Percentiles rank a stretch among this genome's conserved stretches.
Evolutionary conservation across 140 eudicot genomes (phyloP).

Genomic region (Stevia rebaudiana): DNA sequence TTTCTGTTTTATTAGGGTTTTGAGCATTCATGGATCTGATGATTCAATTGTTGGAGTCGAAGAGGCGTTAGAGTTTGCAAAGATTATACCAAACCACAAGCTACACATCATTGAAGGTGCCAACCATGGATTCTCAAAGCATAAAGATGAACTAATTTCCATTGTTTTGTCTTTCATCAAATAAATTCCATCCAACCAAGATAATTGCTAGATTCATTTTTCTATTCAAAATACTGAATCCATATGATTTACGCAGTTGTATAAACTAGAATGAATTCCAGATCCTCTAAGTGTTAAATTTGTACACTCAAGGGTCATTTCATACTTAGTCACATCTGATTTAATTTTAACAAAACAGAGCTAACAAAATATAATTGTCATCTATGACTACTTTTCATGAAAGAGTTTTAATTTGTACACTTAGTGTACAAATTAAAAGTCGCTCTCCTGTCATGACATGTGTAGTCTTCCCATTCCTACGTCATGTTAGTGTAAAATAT

Average conservation of each 20-base stretch:
- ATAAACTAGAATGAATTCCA: no score
- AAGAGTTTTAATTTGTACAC: no score
- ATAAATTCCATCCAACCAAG: constrained; percentile 12
- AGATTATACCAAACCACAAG: constrained; percentile 48
- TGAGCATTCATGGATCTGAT: constrained; percentile 67
- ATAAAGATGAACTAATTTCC: constrained; percentile 50
- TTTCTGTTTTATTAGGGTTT: constrained; percentile 39
- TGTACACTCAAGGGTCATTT: no score
- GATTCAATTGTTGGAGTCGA: constrained; percentile 63
- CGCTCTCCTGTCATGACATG: no score
- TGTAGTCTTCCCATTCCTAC: no score
- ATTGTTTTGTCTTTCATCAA: constrained; percentile 43
- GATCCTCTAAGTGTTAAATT: no score
- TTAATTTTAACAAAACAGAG: no score
- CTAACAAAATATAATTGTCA: no score
- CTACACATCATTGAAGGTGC: constrained; percentile 60
- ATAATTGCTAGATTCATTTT: background rate
- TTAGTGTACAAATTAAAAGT: no score
- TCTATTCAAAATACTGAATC: background rate
- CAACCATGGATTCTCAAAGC: constrained; percentile 53
- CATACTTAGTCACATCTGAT: no score
- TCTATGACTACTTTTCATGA: no score
- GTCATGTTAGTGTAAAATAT: no score
- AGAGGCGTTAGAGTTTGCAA: constrained; percentile 55
- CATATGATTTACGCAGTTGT: background rate